These are phyloP conservation scores for Cercospora nicotianae DNA, from an alignment of 2,329 filamentous ascomycete species.

Conservation along the genomic window DNA sequence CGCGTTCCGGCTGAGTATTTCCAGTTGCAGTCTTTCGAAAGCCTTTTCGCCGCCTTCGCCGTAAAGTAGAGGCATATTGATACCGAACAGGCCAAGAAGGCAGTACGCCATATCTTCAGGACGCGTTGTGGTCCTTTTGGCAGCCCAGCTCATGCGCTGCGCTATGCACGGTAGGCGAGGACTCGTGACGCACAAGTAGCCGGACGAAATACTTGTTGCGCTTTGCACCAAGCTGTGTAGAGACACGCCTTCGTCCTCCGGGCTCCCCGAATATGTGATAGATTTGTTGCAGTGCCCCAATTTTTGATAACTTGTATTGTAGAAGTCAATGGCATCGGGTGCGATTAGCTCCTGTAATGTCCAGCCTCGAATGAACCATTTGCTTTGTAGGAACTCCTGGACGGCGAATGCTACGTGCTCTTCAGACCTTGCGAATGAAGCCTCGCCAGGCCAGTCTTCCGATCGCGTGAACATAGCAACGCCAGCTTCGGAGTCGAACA, in stretches of 20 bases:
- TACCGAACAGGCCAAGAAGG: slow-evolving; percentile 48
- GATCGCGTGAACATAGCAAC: background rate
- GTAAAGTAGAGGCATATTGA: slow-evolving; percentile 41
- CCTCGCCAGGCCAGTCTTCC: background rate
- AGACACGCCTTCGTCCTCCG: too few species aligned
- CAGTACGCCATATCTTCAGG: slow-evolving; percentile 50
- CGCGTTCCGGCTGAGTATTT: slow-evolving; percentile 13
- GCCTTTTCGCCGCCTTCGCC: slow-evolving; percentile 20
- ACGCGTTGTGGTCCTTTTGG: slow-evolving; percentile 23
- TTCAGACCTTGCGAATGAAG: background rate
- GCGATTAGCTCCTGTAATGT: slow-evolving; percentile 14
- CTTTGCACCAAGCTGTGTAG: background rate
- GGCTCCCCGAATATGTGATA: too few species aligned
- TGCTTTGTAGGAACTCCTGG: background rate
- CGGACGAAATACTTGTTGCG: background rate
- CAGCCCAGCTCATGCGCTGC: slow-evolving; percentile 27
- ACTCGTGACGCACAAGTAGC: too few species aligned
- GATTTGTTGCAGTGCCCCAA: background rate
- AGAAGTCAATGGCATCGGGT: background rate
- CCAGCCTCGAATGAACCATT: slow-evolving; percentile 14
- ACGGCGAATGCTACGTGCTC: background rate
- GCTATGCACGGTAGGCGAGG: too few species aligned
- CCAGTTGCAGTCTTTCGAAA: slow-evolving; percentile 19
- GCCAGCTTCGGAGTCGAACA: too few species aligned
- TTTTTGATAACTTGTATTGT: background rate